A percentile compares a stretch with the other conserved stretches of the same genome.
Evolutionary conservation across 441 rosid species (phyloP).

Genomic region (Adansonia gregorii): DNA sequence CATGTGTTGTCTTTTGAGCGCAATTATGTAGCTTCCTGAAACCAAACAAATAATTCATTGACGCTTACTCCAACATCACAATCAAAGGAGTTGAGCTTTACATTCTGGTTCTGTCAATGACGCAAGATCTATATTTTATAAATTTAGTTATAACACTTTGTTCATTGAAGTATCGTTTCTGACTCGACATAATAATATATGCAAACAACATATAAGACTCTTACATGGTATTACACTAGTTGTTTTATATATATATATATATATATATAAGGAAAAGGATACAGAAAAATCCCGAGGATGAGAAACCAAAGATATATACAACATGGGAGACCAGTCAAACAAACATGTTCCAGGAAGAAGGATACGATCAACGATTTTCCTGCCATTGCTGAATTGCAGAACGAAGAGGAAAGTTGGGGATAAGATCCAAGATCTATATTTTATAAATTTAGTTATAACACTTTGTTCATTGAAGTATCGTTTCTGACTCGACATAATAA

Average conservation of each 20-base stretch:
- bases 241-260: background rate
- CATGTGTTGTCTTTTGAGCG: background rate
- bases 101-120: background rate
- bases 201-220: background rate
- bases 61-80: background rate
- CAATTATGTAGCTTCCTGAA: background rate
- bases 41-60: background rate
- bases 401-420: conserved; percentile 84
- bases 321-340: background rate
- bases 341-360: conserved; percentile 7
- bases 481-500: background rate
- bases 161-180: background rate
- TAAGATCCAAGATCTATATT: conserved; percentile 39
- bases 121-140: background rate
- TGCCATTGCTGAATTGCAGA: conserved; percentile 87
- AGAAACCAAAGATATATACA: background rate
- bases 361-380: conserved; percentile 31
- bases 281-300: background rate
- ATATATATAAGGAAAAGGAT: background rate
- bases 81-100: background rate
- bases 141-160: background rate
- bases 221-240: background rate
- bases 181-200: background rate
- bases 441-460: background rate
- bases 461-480: background rate